These are phyloP conservation scores for Colletotrichum sp. DNA, from an alignment of 2,329 filamentous ascomycete genomes.

Conservation along the genomic window DNA sequence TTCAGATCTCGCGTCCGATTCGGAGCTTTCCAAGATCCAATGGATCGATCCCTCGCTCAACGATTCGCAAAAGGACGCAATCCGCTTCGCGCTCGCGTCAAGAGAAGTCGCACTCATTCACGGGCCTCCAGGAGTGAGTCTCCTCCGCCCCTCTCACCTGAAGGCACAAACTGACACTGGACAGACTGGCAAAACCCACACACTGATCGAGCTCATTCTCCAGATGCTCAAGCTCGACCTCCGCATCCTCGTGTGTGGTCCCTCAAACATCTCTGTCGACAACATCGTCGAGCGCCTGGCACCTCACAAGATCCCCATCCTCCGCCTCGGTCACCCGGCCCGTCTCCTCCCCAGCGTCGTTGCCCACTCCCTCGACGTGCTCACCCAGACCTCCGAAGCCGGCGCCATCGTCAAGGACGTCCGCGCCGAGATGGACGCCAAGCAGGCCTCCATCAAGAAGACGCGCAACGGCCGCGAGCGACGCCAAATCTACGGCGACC, in stretches of 20 bases:
- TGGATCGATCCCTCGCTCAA: conserved; percentile 70
- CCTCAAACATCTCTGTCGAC: conserved; percentile 96
- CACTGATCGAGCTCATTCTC: conserved; percentile 92
- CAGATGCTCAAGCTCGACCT: conserved; percentile 78
- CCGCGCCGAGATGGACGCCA: conserved; percentile 88
- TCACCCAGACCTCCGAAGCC: conserved; percentile 89
- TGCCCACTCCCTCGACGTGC: conserved; percentile 86
- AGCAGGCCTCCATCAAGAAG: conserved; percentile 88
- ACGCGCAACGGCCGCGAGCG: conserved; percentile 81
- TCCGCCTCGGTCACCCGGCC: conserved; percentile 91
- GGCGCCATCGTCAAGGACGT: conserved; percentile 90
- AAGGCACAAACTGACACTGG: conserved; percentile 3
- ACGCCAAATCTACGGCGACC: conserved; percentile 80
- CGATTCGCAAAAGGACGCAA: conserved; percentile 70
- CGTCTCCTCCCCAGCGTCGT: conserved; percentile 87
- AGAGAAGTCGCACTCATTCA: conserved; percentile 89
- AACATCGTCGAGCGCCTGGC: conserved; percentile 95
- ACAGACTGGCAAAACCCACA: conserved; percentile 93
- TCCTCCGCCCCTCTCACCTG: not conserved
- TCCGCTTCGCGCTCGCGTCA: conserved; percentile 83
- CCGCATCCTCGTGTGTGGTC: conserved; percentile 90
- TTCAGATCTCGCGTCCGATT: conserved; percentile 41
- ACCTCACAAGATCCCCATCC: conserved; percentile 82
- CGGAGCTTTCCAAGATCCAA: conserved; percentile 50
- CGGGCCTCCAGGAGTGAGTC: conserved; percentile 79